These are phyloP conservation scores for Selaginella tamariscina DNA, from an alignment of 75 land plant genomes.

Conservation along the genomic window DNA sequence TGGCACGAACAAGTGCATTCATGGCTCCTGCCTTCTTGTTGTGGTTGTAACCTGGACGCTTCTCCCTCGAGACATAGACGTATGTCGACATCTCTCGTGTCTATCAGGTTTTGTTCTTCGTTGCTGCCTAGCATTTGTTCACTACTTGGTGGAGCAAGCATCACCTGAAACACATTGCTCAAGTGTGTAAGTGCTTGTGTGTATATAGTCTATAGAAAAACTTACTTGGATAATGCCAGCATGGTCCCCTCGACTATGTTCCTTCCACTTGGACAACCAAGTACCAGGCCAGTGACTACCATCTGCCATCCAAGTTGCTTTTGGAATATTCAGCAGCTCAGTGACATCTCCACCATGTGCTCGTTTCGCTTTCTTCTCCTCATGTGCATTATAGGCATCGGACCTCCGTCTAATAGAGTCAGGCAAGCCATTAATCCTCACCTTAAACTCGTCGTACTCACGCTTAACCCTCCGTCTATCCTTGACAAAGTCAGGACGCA, in stretches of 20 bases:
- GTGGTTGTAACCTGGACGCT: slow-evolving; percentile 63
- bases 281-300: slow-evolving; percentile 95
- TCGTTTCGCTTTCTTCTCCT: slow-evolving; percentile 62
- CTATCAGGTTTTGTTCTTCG: slow-evolving; percentile 23
- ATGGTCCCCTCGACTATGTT: slow-evolving; percentile 85
- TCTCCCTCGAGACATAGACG: slow-evolving; percentile 61
- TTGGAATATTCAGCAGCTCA: slow-evolving; percentile 43
- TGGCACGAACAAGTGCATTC: slow-evolving; percentile 57
- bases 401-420: slow-evolving; percentile 82
- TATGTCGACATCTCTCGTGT: slow-evolving; percentile 38
- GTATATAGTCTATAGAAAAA: too few relatives aligned
- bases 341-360: slow-evolving; percentile 43
- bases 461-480: slow-evolving; percentile 78
- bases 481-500: slow-evolving; percentile 47
- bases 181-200: not conserved
- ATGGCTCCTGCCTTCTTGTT: slow-evolving; percentile 82
- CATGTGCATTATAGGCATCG: slow-evolving; percentile 87
- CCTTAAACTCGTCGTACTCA: slow-evolving; percentile 95
- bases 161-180: slow-evolving; percentile 38
- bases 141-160: slow-evolving; percentile 37
- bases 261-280: slow-evolving; percentile 43
- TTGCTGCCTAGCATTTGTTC: slow-evolving; percentile 28
- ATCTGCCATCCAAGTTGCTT: slow-evolving; percentile 97
- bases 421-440: slow-evolving; percentile 76
- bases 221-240: slow-evolving; percentile 87